Conservation (phyloP, 2,329 filamentous ascomycete genomes). For the Daldinia sp. region DNA sequence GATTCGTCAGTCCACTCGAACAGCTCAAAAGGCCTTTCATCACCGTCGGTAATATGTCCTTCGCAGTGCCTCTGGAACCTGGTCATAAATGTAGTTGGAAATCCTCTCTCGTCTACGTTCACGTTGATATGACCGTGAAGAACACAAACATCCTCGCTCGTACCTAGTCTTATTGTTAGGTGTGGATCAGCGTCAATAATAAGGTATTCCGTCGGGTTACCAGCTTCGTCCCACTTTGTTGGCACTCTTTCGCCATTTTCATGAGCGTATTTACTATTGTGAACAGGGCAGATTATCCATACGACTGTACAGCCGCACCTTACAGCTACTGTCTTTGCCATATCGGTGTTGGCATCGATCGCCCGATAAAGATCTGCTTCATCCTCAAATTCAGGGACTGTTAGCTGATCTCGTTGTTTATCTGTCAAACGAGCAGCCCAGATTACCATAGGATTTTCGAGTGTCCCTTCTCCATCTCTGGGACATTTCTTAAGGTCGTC, state of each 20-base stretch:
- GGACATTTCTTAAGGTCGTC: slow-evolving; percentile 13
- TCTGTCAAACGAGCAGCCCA: slow-evolving; percentile 25
- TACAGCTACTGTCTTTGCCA: slow-evolving; percentile 33
- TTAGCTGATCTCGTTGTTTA: slow-evolving; percentile 11
- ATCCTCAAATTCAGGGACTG: slow-evolving; percentile 27
- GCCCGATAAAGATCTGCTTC: slow-evolving; percentile 32
- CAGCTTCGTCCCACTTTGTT: slow-evolving; percentile 13
- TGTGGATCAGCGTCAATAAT: slow-evolving; percentile 31
- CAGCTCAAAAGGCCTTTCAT: slow-evolving; percentile 27
- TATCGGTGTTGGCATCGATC: slow-evolving; percentile 32
- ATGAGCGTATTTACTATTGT: slow-evolving; percentile 28
- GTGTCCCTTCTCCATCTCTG: slow-evolving; percentile 29
- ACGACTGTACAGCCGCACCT: slow-evolving; percentile 25
- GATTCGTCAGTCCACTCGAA: slow-evolving; percentile 26
- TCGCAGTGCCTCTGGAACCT: slow-evolving; percentile 14
- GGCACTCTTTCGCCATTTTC: slow-evolving; percentile 19
- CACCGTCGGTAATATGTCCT: slow-evolving; percentile 21
- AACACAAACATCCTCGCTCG: slow-evolving; percentile 25
- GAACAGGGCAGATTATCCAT: slow-evolving; percentile 35
- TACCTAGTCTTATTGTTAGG: slow-evolving; percentile 29
- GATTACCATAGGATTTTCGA: slow-evolving; percentile 33
- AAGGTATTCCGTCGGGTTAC: slow-evolving; percentile 13
- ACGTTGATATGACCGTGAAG: slow-evolving; percentile 30
- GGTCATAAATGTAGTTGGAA: slow-evolving; percentile 29
- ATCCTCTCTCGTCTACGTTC: slow-evolving; percentile 26